A percentile compares a stretch with the other conserved stretches of the same genome.
Conservation (phyloP, 73 alveolate genomes). For the Halteria grandinella region DNA sequence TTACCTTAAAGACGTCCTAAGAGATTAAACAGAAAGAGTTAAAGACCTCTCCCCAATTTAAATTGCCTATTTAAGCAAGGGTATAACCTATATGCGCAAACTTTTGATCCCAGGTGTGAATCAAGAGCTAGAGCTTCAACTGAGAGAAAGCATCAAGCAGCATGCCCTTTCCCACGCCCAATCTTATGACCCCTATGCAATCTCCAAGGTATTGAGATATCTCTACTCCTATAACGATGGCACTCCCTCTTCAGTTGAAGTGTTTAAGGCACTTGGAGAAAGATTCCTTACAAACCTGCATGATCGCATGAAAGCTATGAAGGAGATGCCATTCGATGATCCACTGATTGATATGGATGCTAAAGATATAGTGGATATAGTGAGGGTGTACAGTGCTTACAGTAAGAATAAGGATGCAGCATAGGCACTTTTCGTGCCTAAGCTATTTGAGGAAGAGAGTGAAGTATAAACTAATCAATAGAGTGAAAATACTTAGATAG, state of each 20-base stretch:
- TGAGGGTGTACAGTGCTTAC: constrained; percentile 34
- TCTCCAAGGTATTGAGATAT: constrained; percentile 51
- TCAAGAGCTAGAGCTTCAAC: constrained; percentile 3
- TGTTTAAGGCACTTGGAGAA: constrained; percentile 31
- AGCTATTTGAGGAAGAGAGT: constrained; percentile 13
- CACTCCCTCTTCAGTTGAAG: neutral
- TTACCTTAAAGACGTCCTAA: neutral
- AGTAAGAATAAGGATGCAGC: neutral
- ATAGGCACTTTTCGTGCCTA: constrained; percentile 17
- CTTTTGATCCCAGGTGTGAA: constrained; percentile 9
- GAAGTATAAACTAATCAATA: neutral
- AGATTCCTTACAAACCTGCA: neutral
- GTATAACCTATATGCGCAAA: constrained; percentile 10
- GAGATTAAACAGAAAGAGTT: constrained; percentile 16
- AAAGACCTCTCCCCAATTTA: constrained; percentile 12
- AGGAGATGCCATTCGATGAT: constrained; percentile 33
- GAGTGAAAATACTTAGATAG: neutral
- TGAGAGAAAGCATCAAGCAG: constrained; percentile 40
- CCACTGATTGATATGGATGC: constrained; percentile 43
- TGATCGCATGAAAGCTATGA: constrained; percentile 5
- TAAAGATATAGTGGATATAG: constrained; percentile 29
- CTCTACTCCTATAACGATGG: constrained; percentile 40
- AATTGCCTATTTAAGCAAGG: constrained; percentile 53
- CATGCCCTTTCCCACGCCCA: no score
- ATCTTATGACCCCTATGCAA: constrained; percentile 53